Evolutionary conservation across 1,284 basidiomycete species (phyloP).

Genomic region (Cryptococcus sp.): DNA sequence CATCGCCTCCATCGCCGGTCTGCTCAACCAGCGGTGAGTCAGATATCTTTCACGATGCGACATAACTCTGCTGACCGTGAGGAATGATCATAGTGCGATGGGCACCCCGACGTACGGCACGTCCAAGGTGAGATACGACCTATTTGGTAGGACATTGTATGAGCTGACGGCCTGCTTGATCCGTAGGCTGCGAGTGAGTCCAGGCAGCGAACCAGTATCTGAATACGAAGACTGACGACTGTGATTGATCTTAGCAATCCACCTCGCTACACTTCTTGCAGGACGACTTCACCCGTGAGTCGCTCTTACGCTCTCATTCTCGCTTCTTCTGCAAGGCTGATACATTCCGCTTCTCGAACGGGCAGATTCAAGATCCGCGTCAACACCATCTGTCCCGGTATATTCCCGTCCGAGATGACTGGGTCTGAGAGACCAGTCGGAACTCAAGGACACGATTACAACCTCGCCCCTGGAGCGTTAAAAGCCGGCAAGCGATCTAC

Average conservation of each 20-base stretch:
- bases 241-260: slow-evolving; percentile 21
- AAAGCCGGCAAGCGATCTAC: slow-evolving; percentile 39
- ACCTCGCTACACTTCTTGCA: slow-evolving; percentile 36
- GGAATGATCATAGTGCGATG: slow-evolving; percentile 19
- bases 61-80: neutral
- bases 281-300: slow-evolving; percentile 39
- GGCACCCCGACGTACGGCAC: slow-evolving; percentile 46
- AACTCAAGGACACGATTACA: slow-evolving; percentile 21
- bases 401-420: slow-evolving; percentile 48
- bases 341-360: neutral
- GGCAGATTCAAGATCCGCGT: slow-evolving; percentile 45
- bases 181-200: slow-evolving; percentile 22
- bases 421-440: slow-evolving; percentile 10
- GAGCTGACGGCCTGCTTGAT: slow-evolving; percentile 1
- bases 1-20: slow-evolving; percentile 48
- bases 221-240: neutral
- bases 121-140: slow-evolving; percentile 39
- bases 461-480: slow-evolving; percentile 20
- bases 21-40: slow-evolving; percentile 41
- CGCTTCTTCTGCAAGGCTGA: neutral
- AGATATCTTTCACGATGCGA: neutral
- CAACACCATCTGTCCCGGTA: slow-evolving; percentile 38
- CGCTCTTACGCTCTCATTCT: neutral
- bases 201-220: neutral
- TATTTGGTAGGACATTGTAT: neutral